Evolutionary conservation across 345 rosid species (phyloP), one percentile per base, ranked within the genome.

Genomic region (Adansonia digitata): DNA sequence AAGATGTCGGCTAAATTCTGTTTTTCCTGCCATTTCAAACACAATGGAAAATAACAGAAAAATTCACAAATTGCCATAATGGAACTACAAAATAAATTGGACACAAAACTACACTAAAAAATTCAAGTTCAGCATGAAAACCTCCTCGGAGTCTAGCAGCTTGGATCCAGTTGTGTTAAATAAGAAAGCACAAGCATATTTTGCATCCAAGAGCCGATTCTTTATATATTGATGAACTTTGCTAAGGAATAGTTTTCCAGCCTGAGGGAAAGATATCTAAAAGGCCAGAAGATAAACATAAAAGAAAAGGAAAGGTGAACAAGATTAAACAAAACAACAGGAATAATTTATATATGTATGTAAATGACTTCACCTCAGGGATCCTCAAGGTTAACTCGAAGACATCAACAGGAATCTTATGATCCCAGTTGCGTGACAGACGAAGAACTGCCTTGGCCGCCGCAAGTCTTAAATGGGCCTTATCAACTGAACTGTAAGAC

Each of bases 391-490:
- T 91, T 79, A 90, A 82, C 81, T 95, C 89, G 77, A 91, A 91
- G 63, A 90, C 51, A 74, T 93, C 96, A 76, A 90, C 68, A 27
- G 99, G 89, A 79, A 95, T 91, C 83, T 88, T 91, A 60, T 93
- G 87, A 53, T 95, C 98, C 99, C 99, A 95, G 64, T 84, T 91
- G 81, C 83, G 90, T 45, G 98, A 87, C 60, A 95, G 82, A 45
- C 94, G 97, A 84, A 95, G 91, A 85, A 93, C 86, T 29, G 96
- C 97, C 88, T 95, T 95, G 11, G 98, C 98, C 79, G 94, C 85
- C 82, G 99, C 93, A 81, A 95, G 89, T 85, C 81, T 88, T 84
- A 95, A 81, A 81, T 93, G 99, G 68, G 94, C 90, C 84, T 87
- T 91, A 82, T 93, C 98, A 72, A 93, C 89, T 75, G 80, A 80